These are phyloP conservation scores for Leccinum disarticulatum DNA, from an alignment of 768 basidiomycete genomes.

Conservation along the genomic window DNA sequence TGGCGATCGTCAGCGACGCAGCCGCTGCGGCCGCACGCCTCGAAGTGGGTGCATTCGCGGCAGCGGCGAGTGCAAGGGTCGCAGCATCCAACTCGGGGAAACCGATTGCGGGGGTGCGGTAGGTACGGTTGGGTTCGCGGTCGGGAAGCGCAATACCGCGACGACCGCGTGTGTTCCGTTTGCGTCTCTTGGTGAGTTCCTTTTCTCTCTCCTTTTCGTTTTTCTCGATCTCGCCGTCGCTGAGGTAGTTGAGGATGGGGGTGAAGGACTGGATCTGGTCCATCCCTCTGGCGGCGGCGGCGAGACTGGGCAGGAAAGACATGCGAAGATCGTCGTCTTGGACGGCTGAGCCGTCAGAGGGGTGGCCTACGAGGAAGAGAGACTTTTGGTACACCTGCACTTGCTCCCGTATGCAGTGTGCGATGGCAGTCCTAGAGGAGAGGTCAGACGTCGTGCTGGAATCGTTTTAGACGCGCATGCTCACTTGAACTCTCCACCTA, in stretches of 20 bases:
- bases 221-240: constrained; percentile 84
- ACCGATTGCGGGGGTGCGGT: constrained; percentile 84
- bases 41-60: constrained; percentile 66
- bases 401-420: constrained; percentile 95
- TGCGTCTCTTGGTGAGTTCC: constrained; percentile 81
- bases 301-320: constrained; percentile 83
- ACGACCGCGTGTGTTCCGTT: constrained; percentile 79
- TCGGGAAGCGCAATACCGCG: constrained; percentile 86
- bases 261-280: constrained; percentile 82
- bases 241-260: constrained; percentile 85
- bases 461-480: constrained; percentile 22
- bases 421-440: constrained; percentile 80
- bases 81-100: constrained; percentile 79
- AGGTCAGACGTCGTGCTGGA: constrained; percentile 11
- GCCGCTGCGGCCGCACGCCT: constrained; percentile 85
- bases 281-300: constrained; percentile 66
- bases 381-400: constrained; percentile 90
- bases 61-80: constrained; percentile 62
- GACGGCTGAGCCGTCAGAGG: constrained; percentile 72
- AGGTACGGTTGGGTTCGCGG: constrained; percentile 88
- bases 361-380: constrained; percentile 85
- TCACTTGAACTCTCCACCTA: constrained; percentile 91
- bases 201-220: constrained; percentile 94
- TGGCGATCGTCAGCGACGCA: constrained; percentile 81
- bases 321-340: constrained; percentile 90